Evolutionary conservation across 495 filamentous ascomycete species (phyloP).

Genomic region (Acidiella bohemica): DNA sequence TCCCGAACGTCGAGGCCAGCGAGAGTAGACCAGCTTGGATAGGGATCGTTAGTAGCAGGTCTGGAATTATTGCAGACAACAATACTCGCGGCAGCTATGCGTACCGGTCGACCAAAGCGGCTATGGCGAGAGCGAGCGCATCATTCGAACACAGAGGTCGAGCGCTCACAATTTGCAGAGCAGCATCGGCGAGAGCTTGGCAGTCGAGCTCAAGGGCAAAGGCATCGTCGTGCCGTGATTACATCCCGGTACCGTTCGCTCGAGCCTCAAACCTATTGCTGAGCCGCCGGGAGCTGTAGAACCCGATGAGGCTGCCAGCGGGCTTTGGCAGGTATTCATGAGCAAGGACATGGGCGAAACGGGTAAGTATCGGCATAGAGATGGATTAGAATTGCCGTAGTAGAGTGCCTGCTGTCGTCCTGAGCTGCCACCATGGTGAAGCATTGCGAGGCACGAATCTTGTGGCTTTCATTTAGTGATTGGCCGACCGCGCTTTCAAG

Average conservation of each 20-base stretch:
- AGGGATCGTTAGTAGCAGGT: constrained; percentile 30
- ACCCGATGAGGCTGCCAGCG: constrained; percentile 28
- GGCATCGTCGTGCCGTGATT: constrained; percentile 26
- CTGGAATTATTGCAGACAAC: constrained; percentile 38
- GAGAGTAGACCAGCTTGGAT: constrained; percentile 7
- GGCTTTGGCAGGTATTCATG: constrained; percentile 28
- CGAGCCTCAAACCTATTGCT: constrained; percentile 12
- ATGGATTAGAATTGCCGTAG: constrained; percentile 29
- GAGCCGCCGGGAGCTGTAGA: constrained; percentile 24
- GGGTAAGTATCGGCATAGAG: constrained; percentile 30
- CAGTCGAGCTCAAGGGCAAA: constrained; percentile 28
- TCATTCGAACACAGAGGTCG: too few relatives aligned
- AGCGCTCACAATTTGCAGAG: constrained; percentile 14
- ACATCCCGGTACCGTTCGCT: constrained; percentile 32
- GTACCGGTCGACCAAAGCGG: constrained; percentile 60
- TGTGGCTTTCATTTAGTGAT: too few relatives aligned
- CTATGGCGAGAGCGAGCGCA: constrained; percentile 14
- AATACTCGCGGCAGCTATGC: constrained; percentile 57
- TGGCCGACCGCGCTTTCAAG: too few relatives aligned
- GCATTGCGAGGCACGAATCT: too few relatives aligned
- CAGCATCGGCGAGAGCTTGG: constrained; percentile 29
- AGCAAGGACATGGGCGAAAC: constrained; percentile 25
- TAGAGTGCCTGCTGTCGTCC: too few relatives aligned
- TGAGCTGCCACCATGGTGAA: too few relatives aligned
- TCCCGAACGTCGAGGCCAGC: constrained; percentile 26